Conservation (phyloP, 352 stramenopile genomes). For the Plasmopara viticola region DNA sequence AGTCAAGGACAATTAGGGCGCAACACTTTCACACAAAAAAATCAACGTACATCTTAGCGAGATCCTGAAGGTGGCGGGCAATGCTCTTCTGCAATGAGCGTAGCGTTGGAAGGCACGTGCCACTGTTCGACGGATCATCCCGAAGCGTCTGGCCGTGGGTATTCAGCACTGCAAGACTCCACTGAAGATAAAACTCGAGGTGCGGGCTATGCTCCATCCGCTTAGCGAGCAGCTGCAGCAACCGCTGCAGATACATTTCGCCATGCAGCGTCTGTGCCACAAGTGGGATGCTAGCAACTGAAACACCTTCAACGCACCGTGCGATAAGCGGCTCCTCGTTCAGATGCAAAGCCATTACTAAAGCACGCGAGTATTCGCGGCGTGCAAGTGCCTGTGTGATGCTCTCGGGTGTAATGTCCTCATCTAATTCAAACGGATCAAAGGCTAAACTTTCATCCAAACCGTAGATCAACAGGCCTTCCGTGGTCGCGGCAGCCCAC, state of each 20-base stretch:
- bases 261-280: constrained; percentile 87
- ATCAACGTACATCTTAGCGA: constrained; percentile 78
- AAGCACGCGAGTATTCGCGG: constrained; percentile 88
- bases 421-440: constrained; percentile 97
- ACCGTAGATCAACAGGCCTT: constrained; percentile 97
- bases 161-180: constrained; percentile 92
- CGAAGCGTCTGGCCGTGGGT: constrained; percentile 86
- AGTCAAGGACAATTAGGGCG: constrained; percentile 7
- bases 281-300: constrained; percentile 83
- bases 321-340: constrained; percentile 94
- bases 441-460: constrained; percentile 96
- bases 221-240: constrained; percentile 92
- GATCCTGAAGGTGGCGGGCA: constrained; percentile 72
- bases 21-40: background rate
- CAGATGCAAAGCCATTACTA: constrained; percentile 95
- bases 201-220: constrained; percentile 90
- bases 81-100: constrained; percentile 86
- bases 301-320: constrained; percentile 88
- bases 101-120: constrained; percentile 73
- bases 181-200: constrained; percentile 97
- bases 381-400: constrained; percentile 84
- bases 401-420: constrained; percentile 94
- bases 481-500: constrained; percentile 95
- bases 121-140: constrained; percentile 50
- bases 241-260: constrained; percentile 87